Evolutionary conservation across 2,329 filamentous ascomycete species (phyloP), one percentile per base, ranked within the genome.

Genomic region (Nothophaeocryptopus gaeumannii): DNA sequence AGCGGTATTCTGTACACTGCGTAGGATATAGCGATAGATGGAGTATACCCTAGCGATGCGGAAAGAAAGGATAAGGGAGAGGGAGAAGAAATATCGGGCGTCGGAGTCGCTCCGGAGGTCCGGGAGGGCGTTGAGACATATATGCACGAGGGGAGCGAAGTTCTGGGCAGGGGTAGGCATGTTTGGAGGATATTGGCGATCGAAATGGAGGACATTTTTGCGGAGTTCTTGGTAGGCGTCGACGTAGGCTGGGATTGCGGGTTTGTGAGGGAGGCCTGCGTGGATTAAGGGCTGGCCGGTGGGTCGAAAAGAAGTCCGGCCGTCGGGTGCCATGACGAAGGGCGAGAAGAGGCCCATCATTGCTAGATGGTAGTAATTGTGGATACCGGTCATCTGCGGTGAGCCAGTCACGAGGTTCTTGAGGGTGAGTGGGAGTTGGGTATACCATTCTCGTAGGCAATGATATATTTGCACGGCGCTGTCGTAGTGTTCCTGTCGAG

Each of bases 331-430:
- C 5, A 41, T 26, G 7, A 41, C 39, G 26, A 41, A 41, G 4
- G 39, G 39, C n/a, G 26, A 14, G 12, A 41, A 14, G 2, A 41
- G 8, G 7, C 33, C 26, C 5, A 29, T 41, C 15, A 41, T n/a
- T 13, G 39, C 39, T 13, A 41, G 39, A 8, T 41, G 39, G n/a
- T 41, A 32, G 39, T 41, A 41, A 30, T 41, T 41, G 39, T 41
- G 39, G 26, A 41, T 13, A n/a, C 15, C 26, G 9, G 33, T 41
- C 1, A 41, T 9, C 12, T 41, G 39, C 8, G 39, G 39, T 10
- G 11, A 31, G 20, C 26, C 31, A n/a, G 33, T 9, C 16, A 13
- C 12, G 26, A 41, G 39, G 2, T 13, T 20, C 39, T 41, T 41
- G 5, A 41, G 12, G 7, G 26, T n/a, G 9, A 13, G 20, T 3